These are phyloP conservation scores for barley (Hordeum vulgare) DNA, from an alignment of 176 grass and related monocot species.

Conservation along the genomic window MorexV3_pseudomolecules_assembly NC_058523.1:150733215-150733714, in stretches of 20 bases:
- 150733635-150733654: constrained; percentile 16
- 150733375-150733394: not conserved
- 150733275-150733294: not conserved
- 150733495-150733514: not conserved
- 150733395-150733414: not conserved
- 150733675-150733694: not conserved
- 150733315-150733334: not conserved
- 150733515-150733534: not conserved
- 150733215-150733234: constrained; percentile 79
- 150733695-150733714: constrained; percentile 12
- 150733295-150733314: not conserved
- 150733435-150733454: not conserved
- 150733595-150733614: not conserved
- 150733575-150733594: not conserved
- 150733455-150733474: not conserved
- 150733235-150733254: constrained; percentile 40
- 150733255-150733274: not conserved
- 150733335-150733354: not conserved
- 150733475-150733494: constrained; percentile 10
- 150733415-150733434: constrained; percentile 6
- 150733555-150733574: constrained; percentile 11
- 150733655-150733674: not conserved
- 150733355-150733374: constrained; percentile 20
- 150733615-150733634: not conserved
- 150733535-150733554: constrained; percentile 1